Evolutionary conservation across 495 filamentous ascomycete genomes (phyloP).

Genomic region (Penicillium longicatenatum): DNA sequence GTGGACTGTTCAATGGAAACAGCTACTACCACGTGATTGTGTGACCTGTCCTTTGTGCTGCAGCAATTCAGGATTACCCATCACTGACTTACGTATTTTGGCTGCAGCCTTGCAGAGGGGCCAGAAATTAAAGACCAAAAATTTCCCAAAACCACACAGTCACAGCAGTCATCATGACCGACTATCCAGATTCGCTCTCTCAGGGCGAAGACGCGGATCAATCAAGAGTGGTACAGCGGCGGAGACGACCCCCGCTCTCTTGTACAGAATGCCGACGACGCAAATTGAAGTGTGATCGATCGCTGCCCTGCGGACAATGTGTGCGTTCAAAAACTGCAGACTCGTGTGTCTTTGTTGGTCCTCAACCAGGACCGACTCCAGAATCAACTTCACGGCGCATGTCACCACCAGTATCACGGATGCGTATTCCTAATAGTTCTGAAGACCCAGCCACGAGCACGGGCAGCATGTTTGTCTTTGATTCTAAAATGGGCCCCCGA

Average conservation of each 20-base stretch:
- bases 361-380: conserved; percentile 18
- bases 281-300: conserved; percentile 71
- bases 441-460: conserved; percentile 20
- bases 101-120: not conserved
- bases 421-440: conserved; percentile 17
- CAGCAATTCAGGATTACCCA: not conserved
- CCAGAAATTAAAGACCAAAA: not conserved
- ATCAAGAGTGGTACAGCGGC: conserved; percentile 28
- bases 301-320: conserved; percentile 67
- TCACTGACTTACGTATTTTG: not conserved
- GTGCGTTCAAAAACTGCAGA: conserved; percentile 48
- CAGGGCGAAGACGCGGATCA: conserved; percentile 14
- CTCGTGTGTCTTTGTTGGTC: conserved; percentile 37
- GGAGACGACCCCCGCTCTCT: conserved; percentile 42
- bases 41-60: not conserved
- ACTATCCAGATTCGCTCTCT: conserved; percentile 9
- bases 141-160: not conserved
- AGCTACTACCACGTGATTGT: not conserved
- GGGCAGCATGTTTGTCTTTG: conserved; percentile 43
- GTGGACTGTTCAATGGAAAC: not conserved
- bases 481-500: conserved; percentile 36
- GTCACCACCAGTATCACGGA: conserved; percentile 19
- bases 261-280: conserved; percentile 60
- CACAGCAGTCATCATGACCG: not conserved
- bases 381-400: conserved; percentile 13